Evolutionary conservation across 2,329 filamentous ascomycete genomes (phyloP).

Genomic region (Fusarium chaquense): DNA sequence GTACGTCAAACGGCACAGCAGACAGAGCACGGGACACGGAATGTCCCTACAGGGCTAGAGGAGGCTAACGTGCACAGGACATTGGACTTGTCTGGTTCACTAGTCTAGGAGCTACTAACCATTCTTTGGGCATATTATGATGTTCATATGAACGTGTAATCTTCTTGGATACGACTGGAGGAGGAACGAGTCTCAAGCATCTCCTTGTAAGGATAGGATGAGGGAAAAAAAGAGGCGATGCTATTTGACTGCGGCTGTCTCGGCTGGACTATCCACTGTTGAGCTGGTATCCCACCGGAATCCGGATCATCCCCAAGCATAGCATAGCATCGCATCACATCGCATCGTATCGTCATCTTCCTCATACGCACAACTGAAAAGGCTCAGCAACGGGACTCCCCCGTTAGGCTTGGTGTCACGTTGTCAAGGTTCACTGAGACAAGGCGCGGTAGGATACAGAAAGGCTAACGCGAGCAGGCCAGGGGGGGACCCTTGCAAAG

Average conservation of each 20-base stretch:
- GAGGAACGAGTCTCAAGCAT: constrained; percentile 12
- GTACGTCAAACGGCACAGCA: constrained; percentile 4
- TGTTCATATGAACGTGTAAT: constrained; percentile 10
- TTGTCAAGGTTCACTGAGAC: constrained; percentile 34
- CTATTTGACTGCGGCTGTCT: constrained; percentile 19
- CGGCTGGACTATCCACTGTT: constrained; percentile 1
- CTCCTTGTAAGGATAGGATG: neutral
- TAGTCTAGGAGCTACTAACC: neutral
- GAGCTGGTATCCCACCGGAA: constrained; percentile 4
- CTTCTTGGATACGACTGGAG: constrained; percentile 13
- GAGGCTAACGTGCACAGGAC: neutral
- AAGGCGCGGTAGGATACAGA: constrained; percentile 31
- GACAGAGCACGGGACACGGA: neutral
- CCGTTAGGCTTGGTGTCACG: constrained; percentile 26
- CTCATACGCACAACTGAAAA: constrained; percentile 6
- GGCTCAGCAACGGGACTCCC: constrained; percentile 1
- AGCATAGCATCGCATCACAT: neutral
- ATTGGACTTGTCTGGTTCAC: neutral
- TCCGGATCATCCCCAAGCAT: constrained; percentile 2
- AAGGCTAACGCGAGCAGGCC: constrained; percentile 19
- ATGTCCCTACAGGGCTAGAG: constrained; percentile 27
- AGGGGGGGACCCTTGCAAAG: constrained; percentile 30
- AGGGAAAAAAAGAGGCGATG: constrained; percentile 7
- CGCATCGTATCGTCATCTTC: constrained; percentile 20
- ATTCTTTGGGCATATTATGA: neutral